Evolutionary conservation across 768 basidiomycete genomes (phyloP).

Genomic region (Mycena indigotica): DNA sequence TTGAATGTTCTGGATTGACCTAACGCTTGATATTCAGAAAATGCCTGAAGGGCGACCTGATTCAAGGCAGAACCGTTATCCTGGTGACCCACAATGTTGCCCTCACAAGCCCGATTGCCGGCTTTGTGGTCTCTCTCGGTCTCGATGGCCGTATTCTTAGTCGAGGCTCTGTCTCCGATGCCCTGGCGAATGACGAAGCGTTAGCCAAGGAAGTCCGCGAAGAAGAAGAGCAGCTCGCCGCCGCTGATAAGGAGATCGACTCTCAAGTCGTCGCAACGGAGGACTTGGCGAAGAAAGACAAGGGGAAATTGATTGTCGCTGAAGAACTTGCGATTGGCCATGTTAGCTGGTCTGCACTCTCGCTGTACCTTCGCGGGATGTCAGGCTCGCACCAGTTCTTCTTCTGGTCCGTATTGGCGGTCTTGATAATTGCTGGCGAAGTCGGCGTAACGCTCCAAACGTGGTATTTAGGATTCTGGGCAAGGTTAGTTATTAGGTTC

Average conservation of each 20-base stretch:
- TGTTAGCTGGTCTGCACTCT: constrained; percentile 47
- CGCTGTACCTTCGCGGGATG: constrained; percentile 40
- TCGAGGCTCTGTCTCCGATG: constrained; percentile 53
- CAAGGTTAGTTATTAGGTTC: constrained; percentile 15
- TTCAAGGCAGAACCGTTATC: constrained; percentile 76
- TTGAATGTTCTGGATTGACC: not conserved
- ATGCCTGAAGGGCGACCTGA: constrained; percentile 81
- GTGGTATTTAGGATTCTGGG: constrained; percentile 51
- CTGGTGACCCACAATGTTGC: constrained; percentile 59
- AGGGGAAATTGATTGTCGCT: constrained; percentile 60
- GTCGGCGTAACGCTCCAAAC: constrained; percentile 33
- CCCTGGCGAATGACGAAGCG: constrained; percentile 42
- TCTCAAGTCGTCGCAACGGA: constrained; percentile 11
- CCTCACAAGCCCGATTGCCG: constrained; percentile 54
- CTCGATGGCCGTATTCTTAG: constrained; percentile 55
- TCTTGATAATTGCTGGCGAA: constrained; percentile 28
- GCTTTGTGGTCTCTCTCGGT: constrained; percentile 58
- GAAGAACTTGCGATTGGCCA: constrained; percentile 66
- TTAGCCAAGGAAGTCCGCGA: constrained; percentile 33
- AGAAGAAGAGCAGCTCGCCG: constrained; percentile 33
- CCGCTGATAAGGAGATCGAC: constrained; percentile 31
- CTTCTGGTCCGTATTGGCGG: constrained; percentile 35
- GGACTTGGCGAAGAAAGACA: constrained; percentile 27
- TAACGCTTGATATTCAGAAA: constrained; percentile 33
- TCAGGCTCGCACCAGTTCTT: constrained; percentile 37